These are phyloP conservation scores for Suillus cothurnatus DNA, from an alignment of 768 basidiomycete genomes.

Conservation along the genomic window DNA sequence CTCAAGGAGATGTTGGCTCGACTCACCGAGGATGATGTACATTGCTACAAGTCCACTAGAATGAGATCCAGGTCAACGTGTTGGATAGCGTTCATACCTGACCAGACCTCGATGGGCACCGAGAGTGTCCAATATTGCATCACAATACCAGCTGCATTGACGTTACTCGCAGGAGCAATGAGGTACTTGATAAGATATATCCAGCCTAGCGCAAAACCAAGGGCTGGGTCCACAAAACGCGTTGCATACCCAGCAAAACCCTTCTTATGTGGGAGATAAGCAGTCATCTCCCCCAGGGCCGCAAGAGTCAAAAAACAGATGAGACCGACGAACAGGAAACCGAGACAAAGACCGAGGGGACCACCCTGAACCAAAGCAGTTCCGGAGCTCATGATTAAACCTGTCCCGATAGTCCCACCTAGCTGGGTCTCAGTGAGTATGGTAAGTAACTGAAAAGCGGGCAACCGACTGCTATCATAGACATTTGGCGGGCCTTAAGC, in stretches of 20 bases:
- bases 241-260: conserved; percentile 64
- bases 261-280: conserved; percentile 59
- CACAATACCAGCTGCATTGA: conserved; percentile 63
- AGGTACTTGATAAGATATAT: conserved; percentile 67
- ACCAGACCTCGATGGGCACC: conserved; percentile 55
- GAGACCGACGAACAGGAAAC: conserved; percentile 52
- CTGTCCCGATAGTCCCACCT: conserved; percentile 56
- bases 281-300: conserved; percentile 42
- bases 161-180: conserved; percentile 66
- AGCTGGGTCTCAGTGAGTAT: conserved; percentile 30
- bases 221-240: conserved; percentile 68
- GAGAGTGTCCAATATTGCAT: conserved; percentile 51
- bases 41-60: conserved; percentile 39
- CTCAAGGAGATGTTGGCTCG: neutral
- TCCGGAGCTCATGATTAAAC: conserved; percentile 55
- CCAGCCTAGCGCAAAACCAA: conserved; percentile 61
- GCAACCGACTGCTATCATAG: conserved; percentile 54
- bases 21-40: conserved; percentile 58
- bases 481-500: conserved; percentile 56
- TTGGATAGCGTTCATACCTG: conserved; percentile 44
- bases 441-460: conserved; percentile 3
- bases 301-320: conserved; percentile 65
- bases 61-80: conserved; percentile 1
- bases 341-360: conserved; percentile 49
- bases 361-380: conserved; percentile 61